Conservation (phyloP, 1,284 basidiomycete species). For the Malassezia furfur region DNA sequence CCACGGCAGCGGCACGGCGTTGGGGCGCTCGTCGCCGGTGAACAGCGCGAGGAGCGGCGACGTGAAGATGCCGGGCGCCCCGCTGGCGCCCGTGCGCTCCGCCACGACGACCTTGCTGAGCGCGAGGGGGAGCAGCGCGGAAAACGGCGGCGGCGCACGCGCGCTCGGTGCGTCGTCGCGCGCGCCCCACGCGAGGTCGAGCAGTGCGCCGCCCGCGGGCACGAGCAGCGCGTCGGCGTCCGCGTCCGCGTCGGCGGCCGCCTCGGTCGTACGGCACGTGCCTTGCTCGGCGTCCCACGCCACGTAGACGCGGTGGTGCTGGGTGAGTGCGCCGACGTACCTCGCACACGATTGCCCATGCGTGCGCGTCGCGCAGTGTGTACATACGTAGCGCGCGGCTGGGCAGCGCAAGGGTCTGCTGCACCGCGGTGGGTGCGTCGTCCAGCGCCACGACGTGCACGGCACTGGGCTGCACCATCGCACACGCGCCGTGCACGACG, state of each 20-base stretch:
- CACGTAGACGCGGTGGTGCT: background rate
- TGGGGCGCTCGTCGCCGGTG: background rate
- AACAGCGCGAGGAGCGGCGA: background rate
- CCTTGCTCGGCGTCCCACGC: background rate
- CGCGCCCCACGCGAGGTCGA: background rate
- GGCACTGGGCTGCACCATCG: background rate
- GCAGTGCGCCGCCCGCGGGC: background rate
- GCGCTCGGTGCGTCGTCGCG: background rate
- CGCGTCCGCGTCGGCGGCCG: background rate
- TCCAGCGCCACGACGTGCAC: background rate
- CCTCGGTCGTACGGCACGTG: background rate
- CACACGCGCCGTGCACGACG: background rate
- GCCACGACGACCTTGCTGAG: slow-evolving; percentile 3
- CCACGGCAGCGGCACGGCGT: slow-evolving; percentile 1
- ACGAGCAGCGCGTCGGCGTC: background rate
- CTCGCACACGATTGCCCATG: background rate
- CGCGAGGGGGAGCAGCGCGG: slow-evolving; percentile 1
- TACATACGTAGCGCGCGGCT: background rate
- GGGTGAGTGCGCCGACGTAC: background rate
- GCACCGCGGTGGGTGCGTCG: background rate
- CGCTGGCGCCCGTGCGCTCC: background rate
- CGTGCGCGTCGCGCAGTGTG: background rate
- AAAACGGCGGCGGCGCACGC: background rate
- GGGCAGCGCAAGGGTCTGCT: background rate
- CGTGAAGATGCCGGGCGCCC: background rate